phyloP scores from a whole-genome alignment of 371 early-diverging fungal species.

The Mortierella sp. region DNA sequence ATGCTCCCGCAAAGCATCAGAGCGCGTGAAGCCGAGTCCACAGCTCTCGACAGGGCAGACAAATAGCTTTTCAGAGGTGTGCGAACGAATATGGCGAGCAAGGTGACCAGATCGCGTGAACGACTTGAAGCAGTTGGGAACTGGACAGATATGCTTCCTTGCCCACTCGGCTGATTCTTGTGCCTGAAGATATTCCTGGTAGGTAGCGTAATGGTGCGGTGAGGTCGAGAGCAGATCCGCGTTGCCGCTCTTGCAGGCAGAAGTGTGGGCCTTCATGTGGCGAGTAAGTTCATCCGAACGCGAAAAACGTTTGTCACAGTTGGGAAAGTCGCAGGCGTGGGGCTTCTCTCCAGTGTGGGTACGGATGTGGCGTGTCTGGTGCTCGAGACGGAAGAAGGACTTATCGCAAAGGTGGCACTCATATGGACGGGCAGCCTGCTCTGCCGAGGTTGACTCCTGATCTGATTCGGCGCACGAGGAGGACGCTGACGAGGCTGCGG shows the following conservation, averaged over 20 bases:
- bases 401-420: constrained; percentile 72
- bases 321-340: constrained; percentile 74
- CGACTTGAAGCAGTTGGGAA: constrained; percentile 50
- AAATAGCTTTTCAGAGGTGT: constrained; percentile 51
- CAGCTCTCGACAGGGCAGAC: constrained; percentile 51
- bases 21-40: constrained; percentile 49
- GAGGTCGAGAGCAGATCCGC: constrained; percentile 45
- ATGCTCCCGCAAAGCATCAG: constrained; percentile 47
- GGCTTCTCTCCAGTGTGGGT: constrained; percentile 90
- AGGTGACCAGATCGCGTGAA: constrained; percentile 53
- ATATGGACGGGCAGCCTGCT: constrained; percentile 61
- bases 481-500: constrained; percentile 14
- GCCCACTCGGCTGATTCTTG: constrained; percentile 50
- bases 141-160: constrained; percentile 49
- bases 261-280: constrained; percentile 71
- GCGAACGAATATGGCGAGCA: constrained; percentile 53
- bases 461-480: constrained; percentile 36
- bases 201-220: constrained; percentile 39
- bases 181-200: constrained; percentile 47
- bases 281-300: constrained; percentile 78
- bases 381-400: constrained; percentile 74
- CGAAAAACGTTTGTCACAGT: constrained; percentile 82
- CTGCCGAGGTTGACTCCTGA: constrained; percentile 19
- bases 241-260: constrained; percentile 54
- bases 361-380: constrained; percentile 81